Percentiles rank a stretch among this genome's conserved stretches.
These are phyloP conservation scores for Tricholoma saponaceum DNA, from an alignment of 768 basidiomycete genomes.

Conservation along the genomic window DNA sequence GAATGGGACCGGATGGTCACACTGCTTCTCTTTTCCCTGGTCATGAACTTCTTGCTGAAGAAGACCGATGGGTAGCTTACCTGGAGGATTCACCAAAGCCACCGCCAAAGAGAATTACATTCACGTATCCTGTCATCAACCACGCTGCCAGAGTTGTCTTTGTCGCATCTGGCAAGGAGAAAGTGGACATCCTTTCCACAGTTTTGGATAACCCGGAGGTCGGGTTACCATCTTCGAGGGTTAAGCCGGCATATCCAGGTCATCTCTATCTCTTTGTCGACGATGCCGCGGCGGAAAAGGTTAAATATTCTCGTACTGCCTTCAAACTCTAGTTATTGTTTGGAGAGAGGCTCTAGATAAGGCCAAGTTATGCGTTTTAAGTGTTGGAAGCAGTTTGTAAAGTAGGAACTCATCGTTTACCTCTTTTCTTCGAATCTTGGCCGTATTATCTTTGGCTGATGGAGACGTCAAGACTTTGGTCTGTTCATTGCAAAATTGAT, in stretches of 20 bases:
- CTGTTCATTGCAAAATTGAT: too few species aligned
- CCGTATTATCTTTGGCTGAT: too few species aligned
- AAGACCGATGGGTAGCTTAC: conserved; percentile 92
- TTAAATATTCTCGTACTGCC: conserved; percentile 50
- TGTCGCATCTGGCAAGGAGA: conserved; percentile 80
- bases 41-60: conserved; percentile 81
- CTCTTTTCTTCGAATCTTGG: too few species aligned
- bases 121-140: conserved; percentile 90
- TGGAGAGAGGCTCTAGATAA: background rate
- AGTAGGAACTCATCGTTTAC: background rate
- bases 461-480: too few species aligned
- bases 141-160: conserved; percentile 87
- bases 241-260: conserved; percentile 75
- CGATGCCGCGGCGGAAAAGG: conserved; percentile 68
- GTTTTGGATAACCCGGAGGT: conserved; percentile 81
- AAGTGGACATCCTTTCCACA: conserved; percentile 66
- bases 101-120: conserved; percentile 83
- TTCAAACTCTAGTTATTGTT: conserved; percentile 45
- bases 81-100: conserved; percentile 94
- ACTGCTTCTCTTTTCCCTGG: conserved; percentile 96
- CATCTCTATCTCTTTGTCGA: conserved; percentile 95
- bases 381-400: background rate
- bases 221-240: conserved; percentile 78
- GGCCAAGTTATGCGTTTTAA: background rate
- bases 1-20: conserved; percentile 98